phyloP scores from a whole-genome alignment of 495 filamentous ascomycete genomes.

The Talaromyces liani region DNA sequence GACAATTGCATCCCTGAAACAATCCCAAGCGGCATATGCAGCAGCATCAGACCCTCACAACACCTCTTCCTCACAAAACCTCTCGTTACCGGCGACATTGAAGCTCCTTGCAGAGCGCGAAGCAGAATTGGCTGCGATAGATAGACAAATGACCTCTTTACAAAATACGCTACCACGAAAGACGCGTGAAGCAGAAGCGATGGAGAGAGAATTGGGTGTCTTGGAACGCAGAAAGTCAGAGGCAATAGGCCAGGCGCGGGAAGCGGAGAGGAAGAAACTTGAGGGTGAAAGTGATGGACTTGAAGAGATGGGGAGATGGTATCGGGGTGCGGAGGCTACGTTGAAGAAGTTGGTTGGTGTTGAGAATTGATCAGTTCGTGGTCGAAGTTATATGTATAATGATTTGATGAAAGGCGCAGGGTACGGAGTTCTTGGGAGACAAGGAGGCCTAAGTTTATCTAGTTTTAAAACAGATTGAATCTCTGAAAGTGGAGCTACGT shows the following conservation, averaged over 20 bases:
- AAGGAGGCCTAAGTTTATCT: constrained; percentile 4
- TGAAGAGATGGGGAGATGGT: constrained; percentile 79
- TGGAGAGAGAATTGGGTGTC: constrained; percentile 62
- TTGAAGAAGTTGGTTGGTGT: constrained; percentile 59
- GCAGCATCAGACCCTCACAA: constrained; percentile 20
- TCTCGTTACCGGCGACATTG: constrained; percentile 32
- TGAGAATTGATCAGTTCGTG: constrained; percentile 17
- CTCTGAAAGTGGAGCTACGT: constrained; percentile 10
- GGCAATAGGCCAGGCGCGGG: constrained; percentile 60
- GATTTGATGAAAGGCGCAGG: constrained; percentile 15
- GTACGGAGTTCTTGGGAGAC: constrained; percentile 17
- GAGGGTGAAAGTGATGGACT: constrained; percentile 69
- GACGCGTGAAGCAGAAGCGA: constrained; percentile 60
- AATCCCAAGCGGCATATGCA: constrained; percentile 34
- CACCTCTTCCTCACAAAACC: constrained; percentile 25
- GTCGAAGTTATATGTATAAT: not conserved
- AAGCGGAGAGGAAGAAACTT: constrained; percentile 74
- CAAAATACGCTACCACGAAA: constrained; percentile 61
- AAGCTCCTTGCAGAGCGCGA: constrained; percentile 47
- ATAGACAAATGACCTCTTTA: constrained; percentile 60
- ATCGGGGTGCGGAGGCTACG: constrained; percentile 59
- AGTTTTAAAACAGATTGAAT: not conserved
- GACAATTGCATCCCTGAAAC: constrained; percentile 47
- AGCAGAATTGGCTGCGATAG: constrained; percentile 54
- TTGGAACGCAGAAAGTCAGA: constrained; percentile 66